Base-by-base conservation (phyloP, 768 basidiomycete species). In the Amanita rubescens region DNA sequence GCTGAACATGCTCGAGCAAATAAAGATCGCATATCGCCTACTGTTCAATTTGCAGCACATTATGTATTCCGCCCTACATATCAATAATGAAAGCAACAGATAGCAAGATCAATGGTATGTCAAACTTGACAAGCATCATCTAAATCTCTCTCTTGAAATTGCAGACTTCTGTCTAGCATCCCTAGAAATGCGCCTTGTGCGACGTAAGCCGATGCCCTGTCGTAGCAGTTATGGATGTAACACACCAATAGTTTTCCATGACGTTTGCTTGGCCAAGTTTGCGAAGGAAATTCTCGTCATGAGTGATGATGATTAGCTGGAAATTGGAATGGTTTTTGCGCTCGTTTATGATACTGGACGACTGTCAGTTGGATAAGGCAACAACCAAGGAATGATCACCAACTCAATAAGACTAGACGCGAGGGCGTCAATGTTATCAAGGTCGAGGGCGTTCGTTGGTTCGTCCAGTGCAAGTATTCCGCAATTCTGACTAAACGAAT, bases 381-480 rank as follows among this genome's bases (percentile, higher is more conserved):
- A 10, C 50, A 35, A 43, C 4, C 5, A 33, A 33, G 38, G 50
- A 15, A 42, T 38, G 53, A 24, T 6, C 22, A 76, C 90, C 65
- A 60, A 95, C 94, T 94, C 94, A 19, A 94, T 85, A 20, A 99
- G 78, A 59, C 94, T 91, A 20, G 80, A 80, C 3, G 96, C 95
- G 15, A 98, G 76, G 9, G 94, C 94, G 62, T 94, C 89, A 53
- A 98, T 95, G 63, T 97, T 97, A 68, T 97, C 95, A 8, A 84
- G 81, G 63, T 99, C 96, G 45, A 99, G 74, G 25, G 96, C 96
- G 57, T 97, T 98, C 19, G 96, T 98, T 11, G 96, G 96, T 72
- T 99, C 96, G 63, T 99, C 96, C 55, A 99, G 73, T 0, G 96
- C 96, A 22, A 99, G 79, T 58, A 99, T 96, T 17, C 96, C 96